Conservation (phyloP, 805 yeast species). For the Wickerhamomyces alni region DNA sequence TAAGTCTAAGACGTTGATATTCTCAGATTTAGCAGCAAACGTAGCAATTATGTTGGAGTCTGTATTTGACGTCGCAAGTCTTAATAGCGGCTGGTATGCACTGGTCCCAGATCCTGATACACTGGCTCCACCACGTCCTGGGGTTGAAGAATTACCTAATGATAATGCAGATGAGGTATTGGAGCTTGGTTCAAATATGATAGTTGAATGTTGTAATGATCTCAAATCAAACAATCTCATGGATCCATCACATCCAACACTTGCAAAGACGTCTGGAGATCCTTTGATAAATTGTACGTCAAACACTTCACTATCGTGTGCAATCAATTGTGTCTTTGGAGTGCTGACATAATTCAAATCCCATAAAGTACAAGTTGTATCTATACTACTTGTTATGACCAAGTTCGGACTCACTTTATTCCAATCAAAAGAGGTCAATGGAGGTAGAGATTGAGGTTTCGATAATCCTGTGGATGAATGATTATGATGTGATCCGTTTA, state of each 20-base stretch:
- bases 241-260: constrained; percentile 94
- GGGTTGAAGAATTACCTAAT: background rate
- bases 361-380: constrained; percentile 97
- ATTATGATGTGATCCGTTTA: constrained; percentile 36
- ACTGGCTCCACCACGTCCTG: background rate
- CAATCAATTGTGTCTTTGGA: constrained; percentile 90
- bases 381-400: constrained; percentile 82
- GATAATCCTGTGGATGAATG: constrained; percentile 37
- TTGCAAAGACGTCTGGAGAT: constrained; percentile 73
- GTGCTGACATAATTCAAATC: constrained; percentile 58
- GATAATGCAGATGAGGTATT: background rate
- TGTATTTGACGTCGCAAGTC: constrained; percentile 70
- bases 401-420: constrained; percentile 61
- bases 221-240: constrained; percentile 89
- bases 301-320: constrained; percentile 92
- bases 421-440: constrained; percentile 95
- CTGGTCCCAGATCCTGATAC: constrained; percentile 10
- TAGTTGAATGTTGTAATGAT: constrained; percentile 87
- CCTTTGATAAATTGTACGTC: constrained; percentile 83
- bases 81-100: constrained; percentile 41
- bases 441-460: constrained; percentile 48
- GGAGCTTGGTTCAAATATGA: constrained; percentile 76
- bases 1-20: constrained; percentile 70
- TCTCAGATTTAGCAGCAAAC: constrained; percentile 62
- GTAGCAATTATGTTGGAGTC: constrained; percentile 85